Evolutionary conservation across 2,329 filamentous ascomycete genomes (phyloP).

Genomic region (Chaetomium olivaceum): DNA sequence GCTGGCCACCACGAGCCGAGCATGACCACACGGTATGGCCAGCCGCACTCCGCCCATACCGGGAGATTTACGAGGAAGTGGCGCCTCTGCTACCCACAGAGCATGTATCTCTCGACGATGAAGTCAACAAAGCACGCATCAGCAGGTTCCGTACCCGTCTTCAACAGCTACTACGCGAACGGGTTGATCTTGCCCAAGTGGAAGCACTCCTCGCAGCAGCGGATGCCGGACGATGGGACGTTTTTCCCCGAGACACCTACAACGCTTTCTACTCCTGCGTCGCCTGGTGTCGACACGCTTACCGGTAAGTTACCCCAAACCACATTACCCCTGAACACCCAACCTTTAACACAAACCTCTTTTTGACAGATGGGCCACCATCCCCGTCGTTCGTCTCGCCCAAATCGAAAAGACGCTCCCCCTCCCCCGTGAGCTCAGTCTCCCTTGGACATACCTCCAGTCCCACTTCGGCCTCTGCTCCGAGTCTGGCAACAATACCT

Average conservation of each 20-base stretch:
- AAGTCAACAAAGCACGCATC: slow-evolving; percentile 31
- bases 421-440: slow-evolving; percentile 37
- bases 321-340: not conserved
- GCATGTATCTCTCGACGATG: slow-evolving; percentile 34
- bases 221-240: slow-evolving; percentile 34
- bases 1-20: slow-evolving; percentile 30
- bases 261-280: slow-evolving; percentile 41
- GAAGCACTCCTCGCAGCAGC: slow-evolving; percentile 29
- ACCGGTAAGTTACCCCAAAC: slow-evolving; percentile 24
- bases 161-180: slow-evolving; percentile 30
- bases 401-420: slow-evolving; percentile 38
- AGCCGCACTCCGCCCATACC: slow-evolving; percentile 34
- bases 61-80: slow-evolving; percentile 37
- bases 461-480: slow-evolving; percentile 37
- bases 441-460: slow-evolving; percentile 39
- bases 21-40: slow-evolving; percentile 33
- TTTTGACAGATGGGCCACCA: slow-evolving; percentile 36
- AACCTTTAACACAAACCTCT: not conserved
- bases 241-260: slow-evolving; percentile 35
- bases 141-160: slow-evolving; percentile 30
- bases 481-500: slow-evolving; percentile 38
- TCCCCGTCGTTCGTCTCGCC: slow-evolving; percentile 38
- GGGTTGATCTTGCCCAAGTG: slow-evolving; percentile 32
- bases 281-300: slow-evolving; percentile 39
- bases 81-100: slow-evolving; percentile 32